phyloP scores from a whole-genome alignment of 257 asterid genomes.

The Solanum etuberosum region DNA sequence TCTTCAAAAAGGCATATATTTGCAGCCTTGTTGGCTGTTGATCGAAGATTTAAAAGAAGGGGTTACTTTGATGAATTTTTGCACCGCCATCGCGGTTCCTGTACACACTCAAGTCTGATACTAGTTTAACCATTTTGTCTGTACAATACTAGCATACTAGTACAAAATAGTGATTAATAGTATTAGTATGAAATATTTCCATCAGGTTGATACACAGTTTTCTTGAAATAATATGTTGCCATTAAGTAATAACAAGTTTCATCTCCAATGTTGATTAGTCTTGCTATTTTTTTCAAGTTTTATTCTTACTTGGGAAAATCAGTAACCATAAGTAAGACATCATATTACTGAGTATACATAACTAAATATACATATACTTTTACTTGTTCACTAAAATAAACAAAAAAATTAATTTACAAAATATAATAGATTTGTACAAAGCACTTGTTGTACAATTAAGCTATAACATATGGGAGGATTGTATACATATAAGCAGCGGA shows the following conservation, averaged over 20 bases:
- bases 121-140: not conserved
- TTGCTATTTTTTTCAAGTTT: not conserved
- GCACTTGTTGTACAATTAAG: too few species aligned
- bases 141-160: not conserved
- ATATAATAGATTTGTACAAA: not conserved
- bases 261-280: not conserved
- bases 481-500: too few species aligned
- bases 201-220: not conserved
- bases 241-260: not conserved
- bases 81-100: not conserved
- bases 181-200: not conserved
- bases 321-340: not conserved
- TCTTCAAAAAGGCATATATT: not conserved
- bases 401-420: not conserved
- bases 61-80: not conserved
- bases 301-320: not conserved
- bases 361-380: not conserved
- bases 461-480: too few species aligned
- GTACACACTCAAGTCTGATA: not conserved
- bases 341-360: not conserved
- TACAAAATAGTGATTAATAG: not conserved
- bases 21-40: not conserved
- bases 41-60: not conserved
- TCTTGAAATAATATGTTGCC: not conserved
- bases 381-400: not conserved